Conservation (phyloP, 2,329 filamentous ascomycete genomes). For the Xylariaceae sp. region DNA sequence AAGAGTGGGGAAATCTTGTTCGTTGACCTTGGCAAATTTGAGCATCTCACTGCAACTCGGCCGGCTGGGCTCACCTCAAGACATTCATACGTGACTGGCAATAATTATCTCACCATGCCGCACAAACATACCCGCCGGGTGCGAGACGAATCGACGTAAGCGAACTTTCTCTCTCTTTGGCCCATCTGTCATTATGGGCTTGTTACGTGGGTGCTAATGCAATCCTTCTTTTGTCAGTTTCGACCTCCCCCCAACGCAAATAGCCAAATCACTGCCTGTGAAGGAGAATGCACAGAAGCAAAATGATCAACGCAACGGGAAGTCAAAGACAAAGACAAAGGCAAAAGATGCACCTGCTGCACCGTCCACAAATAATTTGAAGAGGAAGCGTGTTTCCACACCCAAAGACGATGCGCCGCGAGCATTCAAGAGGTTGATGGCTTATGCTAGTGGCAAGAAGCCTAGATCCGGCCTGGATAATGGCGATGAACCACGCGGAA, state of each 20-base stretch:
- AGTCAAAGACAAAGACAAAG: constrained; percentile 21
- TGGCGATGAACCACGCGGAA: constrained; percentile 42
- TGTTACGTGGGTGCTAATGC: constrained; percentile 18
- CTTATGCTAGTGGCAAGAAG: constrained; percentile 58
- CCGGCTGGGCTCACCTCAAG: too few species aligned
- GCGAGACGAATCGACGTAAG: constrained; percentile 50
- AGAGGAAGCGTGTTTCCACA: constrained; percentile 42
- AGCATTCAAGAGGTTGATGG: constrained; percentile 82
- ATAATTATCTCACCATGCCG: constrained; percentile 53
- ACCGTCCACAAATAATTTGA: constrained; percentile 38
- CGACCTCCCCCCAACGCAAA: constrained; percentile 45
- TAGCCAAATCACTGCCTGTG: constrained; percentile 47
- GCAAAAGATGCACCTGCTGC: constrained; percentile 17
- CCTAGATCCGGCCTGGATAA: constrained; percentile 64
- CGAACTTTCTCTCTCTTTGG: constrained; percentile 5
- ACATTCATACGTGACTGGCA: background rate
- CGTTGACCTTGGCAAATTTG: too few species aligned
- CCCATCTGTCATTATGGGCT: constrained; percentile 5
- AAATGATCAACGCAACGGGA: constrained; percentile 17
- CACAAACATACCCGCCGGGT: constrained; percentile 76
- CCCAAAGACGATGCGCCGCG: constrained; percentile 75
- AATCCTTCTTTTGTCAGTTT: constrained; percentile 34
- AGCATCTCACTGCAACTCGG: background rate
- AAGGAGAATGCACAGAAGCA: constrained; percentile 31
- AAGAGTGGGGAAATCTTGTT: too few species aligned